Percentiles rank a stretch among this genome's conserved stretches.
Evolutionary conservation across 331 rosid species (phyloP).

Genomic region (Quercus phellos): DNA sequence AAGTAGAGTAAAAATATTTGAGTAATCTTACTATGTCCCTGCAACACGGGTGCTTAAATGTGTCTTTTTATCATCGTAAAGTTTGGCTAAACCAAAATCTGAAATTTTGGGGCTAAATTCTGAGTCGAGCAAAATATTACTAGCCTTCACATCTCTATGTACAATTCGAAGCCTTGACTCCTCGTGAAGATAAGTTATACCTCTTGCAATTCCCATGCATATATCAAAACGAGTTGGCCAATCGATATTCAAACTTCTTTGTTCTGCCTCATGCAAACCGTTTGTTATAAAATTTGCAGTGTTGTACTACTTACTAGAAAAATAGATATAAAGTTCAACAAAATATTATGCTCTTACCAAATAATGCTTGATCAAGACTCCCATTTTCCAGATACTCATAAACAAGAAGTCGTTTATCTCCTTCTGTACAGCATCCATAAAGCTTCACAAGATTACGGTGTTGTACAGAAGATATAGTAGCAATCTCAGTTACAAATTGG

Average conservation of each 20-base stretch:
- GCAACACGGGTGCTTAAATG: conserved; percentile 87
- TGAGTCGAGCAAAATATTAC: conserved; percentile 66
- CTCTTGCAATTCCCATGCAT: conserved; percentile 73
- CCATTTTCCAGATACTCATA: conserved; percentile 78
- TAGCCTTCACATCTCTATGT: conserved; percentile 78
- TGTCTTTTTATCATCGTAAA: conserved; percentile 71
- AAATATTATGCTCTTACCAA: conserved; percentile 44
- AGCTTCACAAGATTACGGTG: conserved; percentile 77
- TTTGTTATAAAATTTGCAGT: neutral
- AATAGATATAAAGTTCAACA: neutral
- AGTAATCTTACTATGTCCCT: conserved; percentile 63
- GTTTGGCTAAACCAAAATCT: conserved; percentile 80
- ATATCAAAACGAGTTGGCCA: conserved; percentile 68
- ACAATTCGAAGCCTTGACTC: conserved; percentile 73
- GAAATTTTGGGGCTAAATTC: conserved; percentile 69
- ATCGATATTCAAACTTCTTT: conserved; percentile 32
- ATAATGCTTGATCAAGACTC: conserved; percentile 85
- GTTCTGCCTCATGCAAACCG: conserved; percentile 31
- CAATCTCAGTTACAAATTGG: conserved; percentile 79
- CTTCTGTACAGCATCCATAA: conserved; percentile 78
- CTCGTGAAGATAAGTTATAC: conserved; percentile 77
- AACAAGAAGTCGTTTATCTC: conserved; percentile 65
- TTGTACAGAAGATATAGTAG: conserved; percentile 80
- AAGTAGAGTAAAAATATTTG: neutral
- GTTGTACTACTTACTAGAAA: neutral